phyloP scores from a whole-genome alignment of 179 eudicot species.

The Nepenthes alata region DNA sequence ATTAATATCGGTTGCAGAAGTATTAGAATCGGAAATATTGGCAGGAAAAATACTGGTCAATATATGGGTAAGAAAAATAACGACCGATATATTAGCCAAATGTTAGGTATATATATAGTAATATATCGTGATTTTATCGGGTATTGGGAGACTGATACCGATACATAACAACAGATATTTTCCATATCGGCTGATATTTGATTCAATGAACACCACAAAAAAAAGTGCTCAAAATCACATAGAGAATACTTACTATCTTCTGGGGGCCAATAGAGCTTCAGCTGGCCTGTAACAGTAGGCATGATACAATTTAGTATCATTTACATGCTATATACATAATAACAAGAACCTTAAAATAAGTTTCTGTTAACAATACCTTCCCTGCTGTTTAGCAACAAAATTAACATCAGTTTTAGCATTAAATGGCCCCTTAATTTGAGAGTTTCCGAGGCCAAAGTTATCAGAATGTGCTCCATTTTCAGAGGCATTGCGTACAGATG shows the following conservation, averaged over 20 bases:
- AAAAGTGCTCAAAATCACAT: too few species aligned
- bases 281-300: constrained; percentile 26
- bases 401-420: constrained; percentile 40
- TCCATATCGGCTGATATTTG: too few species aligned
- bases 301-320: not conserved
- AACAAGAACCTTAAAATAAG: not conserved
- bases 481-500: constrained; percentile 13
- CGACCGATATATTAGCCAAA: too few species aligned
- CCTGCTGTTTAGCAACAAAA: constrained; percentile 47
- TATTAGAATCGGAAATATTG: too few species aligned
- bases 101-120: too few species aligned
- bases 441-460: constrained; percentile 26
- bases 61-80: too few species aligned
- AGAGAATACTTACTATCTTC: constrained; percentile 59
- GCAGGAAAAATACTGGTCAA: too few species aligned
- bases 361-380: constrained; percentile 35
- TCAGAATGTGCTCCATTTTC: constrained; percentile 41
- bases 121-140: too few species aligned
- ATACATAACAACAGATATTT: too few species aligned
- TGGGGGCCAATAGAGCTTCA: constrained; percentile 26
- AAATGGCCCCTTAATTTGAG: constrained; percentile 35
- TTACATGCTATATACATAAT: not conserved
- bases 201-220: too few species aligned
- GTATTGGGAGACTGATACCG: too few species aligned
- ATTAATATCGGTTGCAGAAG: too few species aligned